phyloP scores from a whole-genome alignment of 2,329 filamentous ascomycete species.

The Talaromyces verruculosus region DNA sequence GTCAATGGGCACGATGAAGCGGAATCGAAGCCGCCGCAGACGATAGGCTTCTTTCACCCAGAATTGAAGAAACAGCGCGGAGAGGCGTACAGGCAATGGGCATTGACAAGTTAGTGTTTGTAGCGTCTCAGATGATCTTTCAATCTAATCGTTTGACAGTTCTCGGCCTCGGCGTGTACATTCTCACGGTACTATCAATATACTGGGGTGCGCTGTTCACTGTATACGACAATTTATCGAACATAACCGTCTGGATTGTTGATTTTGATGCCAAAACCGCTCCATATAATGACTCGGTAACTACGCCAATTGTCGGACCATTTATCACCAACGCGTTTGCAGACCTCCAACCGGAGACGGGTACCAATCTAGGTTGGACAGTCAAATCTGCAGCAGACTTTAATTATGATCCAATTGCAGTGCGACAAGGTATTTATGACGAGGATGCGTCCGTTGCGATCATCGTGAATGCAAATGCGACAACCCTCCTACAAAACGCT shows the following conservation, averaged over 20 bases:
- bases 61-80: slow-evolving; percentile 11
- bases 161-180: slow-evolving; percentile 55
- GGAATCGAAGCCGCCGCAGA: background rate
- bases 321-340: slow-evolving; percentile 50
- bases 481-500: slow-evolving; percentile 56
- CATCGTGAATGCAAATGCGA: slow-evolving; percentile 63
- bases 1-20: background rate
- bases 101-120: slow-evolving; percentile 15
- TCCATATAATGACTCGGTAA: slow-evolving; percentile 47
- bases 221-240: slow-evolving; percentile 50
- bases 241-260: slow-evolving; percentile 58
- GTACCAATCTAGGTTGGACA: slow-evolving; percentile 52
- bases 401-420: slow-evolving; percentile 55
- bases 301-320: slow-evolving; percentile 56
- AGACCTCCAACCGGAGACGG: slow-evolving; percentile 42
- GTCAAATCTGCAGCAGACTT: slow-evolving; percentile 54
- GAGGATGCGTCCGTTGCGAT: slow-evolving; percentile 61
- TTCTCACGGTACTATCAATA: slow-evolving; percentile 57
- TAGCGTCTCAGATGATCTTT: too few relatives aligned
- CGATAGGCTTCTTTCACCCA: slow-evolving; percentile 19
- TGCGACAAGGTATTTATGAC: slow-evolving; percentile 60
- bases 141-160: slow-evolving; percentile 33
- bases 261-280: slow-evolving; percentile 61
- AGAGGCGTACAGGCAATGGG: slow-evolving; percentile 16
- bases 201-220: slow-evolving; percentile 62